Evolutionary conservation across 441 rosid species (phyloP), one percentile per base, ranked within the genome.

Genomic region (Erodium texanum): DNA sequence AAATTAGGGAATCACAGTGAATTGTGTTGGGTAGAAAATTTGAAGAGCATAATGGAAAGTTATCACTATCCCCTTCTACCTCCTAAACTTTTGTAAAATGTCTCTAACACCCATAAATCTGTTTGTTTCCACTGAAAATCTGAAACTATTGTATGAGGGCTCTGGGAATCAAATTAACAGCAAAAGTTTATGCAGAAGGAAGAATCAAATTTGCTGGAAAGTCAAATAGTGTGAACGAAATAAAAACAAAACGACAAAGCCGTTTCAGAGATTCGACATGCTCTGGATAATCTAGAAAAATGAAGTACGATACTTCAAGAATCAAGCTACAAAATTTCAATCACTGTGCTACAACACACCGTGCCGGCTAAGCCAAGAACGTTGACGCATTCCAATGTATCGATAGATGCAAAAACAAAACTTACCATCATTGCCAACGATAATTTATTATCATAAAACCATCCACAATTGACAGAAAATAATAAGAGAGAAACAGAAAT

Each of bases 1-100:
- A 76, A 72, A 78, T 54, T 69, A 80, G 96, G 80, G 79, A 34
- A 67, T 74, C 43, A 19, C 9, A 18, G 62, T 3, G 24, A 54
- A 19, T 16, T 50, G 78, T 70, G 80, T n/a, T n/a, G 88, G 82
- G 79, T 71, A 77, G 63, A 43, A 62, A 58, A 41, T 67, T 66
- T 61, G 38, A 48, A 64, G 70, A 43, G 75, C 74, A 16, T 24
- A 64, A 32, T 18, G 24, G 64, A 41, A 69, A 71, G 69, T 64
- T 71, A 70, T 68, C 66, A 77, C 48, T 32, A 75, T 66, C 59
- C 29, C 32, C 75, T 73, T 71, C 67, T 62, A 67, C 69, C 38
- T 72, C 20, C 65, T 66, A 62, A 62, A 71, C 70, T 74, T 66
- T 76, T 29, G 68, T 64, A 19, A 43, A 68, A 64, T 62, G 63